Percentiles rank a stretch among this genome's conserved stretches.
Conservation (phyloP, 441 rosid species). For the Populus hybrid region DNA sequence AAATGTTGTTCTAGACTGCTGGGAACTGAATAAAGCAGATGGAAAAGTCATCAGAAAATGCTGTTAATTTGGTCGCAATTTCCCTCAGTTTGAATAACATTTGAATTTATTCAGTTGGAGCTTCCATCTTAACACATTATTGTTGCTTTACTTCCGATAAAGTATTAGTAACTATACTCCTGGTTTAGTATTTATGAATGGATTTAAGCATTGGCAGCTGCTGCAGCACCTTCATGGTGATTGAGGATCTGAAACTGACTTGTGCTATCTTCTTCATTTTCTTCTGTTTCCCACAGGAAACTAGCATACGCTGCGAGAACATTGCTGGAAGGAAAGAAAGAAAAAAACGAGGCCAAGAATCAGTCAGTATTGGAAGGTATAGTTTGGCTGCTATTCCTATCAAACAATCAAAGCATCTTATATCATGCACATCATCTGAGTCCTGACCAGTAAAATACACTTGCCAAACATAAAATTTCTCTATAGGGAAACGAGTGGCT, state of each 20-base stretch:
- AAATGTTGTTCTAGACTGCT: not conserved
- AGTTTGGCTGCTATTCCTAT: not conserved
- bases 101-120: not conserved
- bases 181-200: not conserved
- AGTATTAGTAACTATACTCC: not conserved
- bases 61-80: not conserved
- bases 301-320: slow-evolving; percentile 76
- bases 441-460: not conserved
- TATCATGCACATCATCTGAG: not conserved
- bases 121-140: not conserved
- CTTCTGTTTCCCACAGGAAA: slow-evolving; percentile 76
- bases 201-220: slow-evolving; percentile 19
- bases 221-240: slow-evolving; percentile 11
- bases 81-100: not conserved
- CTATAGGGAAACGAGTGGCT: not conserved
- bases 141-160: not conserved
- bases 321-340: slow-evolving; percentile 37
- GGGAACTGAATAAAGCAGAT: not conserved
- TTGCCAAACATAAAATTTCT: not conserved
- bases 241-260: slow-evolving; percentile 17
- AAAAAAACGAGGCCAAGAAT: not conserved
- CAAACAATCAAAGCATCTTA: not conserved
- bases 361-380: not conserved
- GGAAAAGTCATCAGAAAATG: not conserved
- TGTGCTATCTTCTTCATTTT: slow-evolving; percentile 27